A percentile compares a stretch with the other conserved stretches of the same genome.
Conservation (phyloP, 2,329 filamentous ascomycete species). For the Graphium sp. region DNA sequence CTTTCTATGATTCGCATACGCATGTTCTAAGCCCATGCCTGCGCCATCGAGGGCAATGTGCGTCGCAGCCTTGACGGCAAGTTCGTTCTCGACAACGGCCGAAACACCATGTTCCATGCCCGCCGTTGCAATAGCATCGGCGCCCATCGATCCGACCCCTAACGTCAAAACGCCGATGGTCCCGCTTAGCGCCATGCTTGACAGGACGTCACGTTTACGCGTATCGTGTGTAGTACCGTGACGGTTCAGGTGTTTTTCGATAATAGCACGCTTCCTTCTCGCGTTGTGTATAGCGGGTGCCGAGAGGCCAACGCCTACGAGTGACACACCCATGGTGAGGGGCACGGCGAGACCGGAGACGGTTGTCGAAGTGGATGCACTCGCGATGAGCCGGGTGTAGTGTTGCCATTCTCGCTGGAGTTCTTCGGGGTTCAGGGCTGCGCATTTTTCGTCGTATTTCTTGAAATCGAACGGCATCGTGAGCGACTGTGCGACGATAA, state of each 20-base stretch:
- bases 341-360: constrained; percentile 20
- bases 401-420: constrained; percentile 23
- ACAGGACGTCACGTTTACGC: constrained; percentile 21
- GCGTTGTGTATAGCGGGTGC: constrained; percentile 22
- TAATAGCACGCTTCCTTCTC: constrained; percentile 21
- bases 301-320: constrained; percentile 18
- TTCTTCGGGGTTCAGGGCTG: constrained; percentile 15
- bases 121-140: constrained; percentile 16
- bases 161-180: constrained; percentile 17
- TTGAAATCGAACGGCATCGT: constrained; percentile 22
- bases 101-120: constrained; percentile 16
- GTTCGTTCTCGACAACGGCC: constrained; percentile 13
- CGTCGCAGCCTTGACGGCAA: constrained; percentile 15
- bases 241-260: constrained; percentile 17
- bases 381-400: constrained; percentile 21
- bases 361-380: constrained; percentile 20
- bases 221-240: constrained; percentile 17
- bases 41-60: constrained; percentile 18
- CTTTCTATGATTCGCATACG: constrained; percentile 15
- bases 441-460: constrained; percentile 20
- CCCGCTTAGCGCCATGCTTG: constrained; percentile 19
- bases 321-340: constrained; percentile 19
- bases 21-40: constrained; percentile 17
- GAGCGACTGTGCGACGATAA: no score
- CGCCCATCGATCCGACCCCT: constrained; percentile 16